These are phyloP conservation scores for Russula vinacea DNA, from an alignment of 768 basidiomycete genomes.

Conservation along the genomic window DNA sequence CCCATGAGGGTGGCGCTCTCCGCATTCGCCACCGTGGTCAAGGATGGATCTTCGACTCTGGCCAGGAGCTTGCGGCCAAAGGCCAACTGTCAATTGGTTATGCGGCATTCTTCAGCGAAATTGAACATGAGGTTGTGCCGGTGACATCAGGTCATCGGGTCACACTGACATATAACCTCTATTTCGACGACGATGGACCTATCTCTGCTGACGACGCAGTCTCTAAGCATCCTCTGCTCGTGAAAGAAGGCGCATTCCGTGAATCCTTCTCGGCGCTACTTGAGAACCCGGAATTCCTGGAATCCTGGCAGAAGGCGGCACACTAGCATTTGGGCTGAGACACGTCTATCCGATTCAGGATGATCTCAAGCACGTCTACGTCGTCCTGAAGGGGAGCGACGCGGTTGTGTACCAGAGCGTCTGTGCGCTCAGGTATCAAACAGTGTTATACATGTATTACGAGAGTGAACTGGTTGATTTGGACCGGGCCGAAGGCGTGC, in stretches of 20 bases:
- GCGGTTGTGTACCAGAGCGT: conserved; percentile 1
- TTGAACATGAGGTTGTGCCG: conserved; percentile 46
- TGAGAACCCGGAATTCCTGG: conserved; percentile 24
- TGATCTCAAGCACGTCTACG: neutral
- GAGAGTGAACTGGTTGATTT: too few species aligned
- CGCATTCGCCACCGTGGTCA: conserved; percentile 38
- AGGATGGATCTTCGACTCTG: conserved; percentile 42
- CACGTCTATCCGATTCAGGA: conserved; percentile 34
- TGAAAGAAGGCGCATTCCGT: conserved; percentile 23
- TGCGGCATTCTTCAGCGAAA: conserved; percentile 44
- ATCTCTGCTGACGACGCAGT: neutral
- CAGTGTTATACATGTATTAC: conserved; percentile 10
- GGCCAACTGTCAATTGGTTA: conserved; percentile 36
- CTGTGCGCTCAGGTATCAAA: conserved; percentile 1
- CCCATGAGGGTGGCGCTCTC: conserved; percentile 45
- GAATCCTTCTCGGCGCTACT: conserved; percentile 35
- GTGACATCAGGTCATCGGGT: conserved; percentile 44
- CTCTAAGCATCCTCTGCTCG: too few species aligned
- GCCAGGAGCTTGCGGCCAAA: too few species aligned
- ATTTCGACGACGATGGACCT: conserved; percentile 22
- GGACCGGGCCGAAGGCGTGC: too few species aligned
- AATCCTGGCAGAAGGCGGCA: conserved; percentile 30
- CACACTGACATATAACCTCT: conserved; percentile 47
- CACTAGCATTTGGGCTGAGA: neutral
- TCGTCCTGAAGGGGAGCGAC: conserved; percentile 20